Evolutionary conservation across 371 early-diverging fungal species (phyloP).

Genomic region (Mucor velutinosus): DNA sequence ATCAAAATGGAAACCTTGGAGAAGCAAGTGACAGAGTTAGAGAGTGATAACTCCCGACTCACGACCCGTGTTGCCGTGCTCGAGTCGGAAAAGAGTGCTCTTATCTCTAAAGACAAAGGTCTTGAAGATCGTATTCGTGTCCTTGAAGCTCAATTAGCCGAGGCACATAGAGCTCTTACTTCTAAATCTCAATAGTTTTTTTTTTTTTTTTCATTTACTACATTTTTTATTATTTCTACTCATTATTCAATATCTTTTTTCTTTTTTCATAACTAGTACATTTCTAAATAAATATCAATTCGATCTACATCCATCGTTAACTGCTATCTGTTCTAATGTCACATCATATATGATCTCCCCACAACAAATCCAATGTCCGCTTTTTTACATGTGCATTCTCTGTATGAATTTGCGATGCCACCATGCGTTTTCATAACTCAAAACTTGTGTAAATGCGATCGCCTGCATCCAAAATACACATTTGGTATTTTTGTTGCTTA

Average conservation of each 20-base stretch:
- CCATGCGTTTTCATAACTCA: too few species aligned
- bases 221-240: not conserved
- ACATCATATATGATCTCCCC: too few species aligned
- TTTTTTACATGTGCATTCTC: too few species aligned
- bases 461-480: too few species aligned
- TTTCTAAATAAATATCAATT: not conserved
- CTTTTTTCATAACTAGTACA: not conserved
- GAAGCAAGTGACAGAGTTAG: conserved; percentile 72
- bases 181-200: not conserved
- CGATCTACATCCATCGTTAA: not conserved
- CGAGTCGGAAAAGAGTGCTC: conserved; percentile 69
- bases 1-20: conserved; percentile 85
- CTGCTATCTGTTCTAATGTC: not conserved
- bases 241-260: not conserved
- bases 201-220: not conserved
- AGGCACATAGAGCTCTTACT: conserved; percentile 65
- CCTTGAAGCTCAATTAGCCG: conserved; percentile 74
- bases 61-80: conserved; percentile 74
- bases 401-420: too few species aligned
- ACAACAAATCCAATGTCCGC: too few species aligned
- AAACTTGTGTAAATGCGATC: too few species aligned
- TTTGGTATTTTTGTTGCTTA: too few species aligned
- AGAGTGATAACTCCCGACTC: conserved; percentile 72
- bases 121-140: conserved; percentile 67
- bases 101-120: conserved; percentile 62